phyloP scores from a whole-genome alignment of 352 stramenopile genomes.

The Globisporangium abappressorium region DNA sequence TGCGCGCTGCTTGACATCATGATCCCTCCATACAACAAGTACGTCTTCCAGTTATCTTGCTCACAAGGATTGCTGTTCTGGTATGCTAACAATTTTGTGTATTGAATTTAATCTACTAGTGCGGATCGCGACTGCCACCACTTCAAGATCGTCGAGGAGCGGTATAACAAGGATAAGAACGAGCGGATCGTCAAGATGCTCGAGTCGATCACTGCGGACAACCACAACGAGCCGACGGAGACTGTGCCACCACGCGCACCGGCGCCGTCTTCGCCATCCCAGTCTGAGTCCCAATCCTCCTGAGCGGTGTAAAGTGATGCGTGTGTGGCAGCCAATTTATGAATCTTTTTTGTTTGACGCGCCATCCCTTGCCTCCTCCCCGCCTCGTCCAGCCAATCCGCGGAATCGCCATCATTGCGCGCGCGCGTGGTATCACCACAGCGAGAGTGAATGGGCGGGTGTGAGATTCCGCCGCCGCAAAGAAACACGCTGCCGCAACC shows the following conservation, averaged over 20 bases:
- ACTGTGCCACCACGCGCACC: background rate
- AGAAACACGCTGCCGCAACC: background rate
- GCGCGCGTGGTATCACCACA: background rate
- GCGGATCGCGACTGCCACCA: slow-evolving; percentile 77
- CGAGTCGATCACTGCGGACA: slow-evolving; percentile 63
- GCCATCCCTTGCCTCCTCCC: background rate
- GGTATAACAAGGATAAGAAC: slow-evolving; percentile 36
- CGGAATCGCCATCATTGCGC: background rate
- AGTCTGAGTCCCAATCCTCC: background rate
- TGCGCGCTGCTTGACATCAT: slow-evolving; percentile 83
- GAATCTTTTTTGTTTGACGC: background rate
- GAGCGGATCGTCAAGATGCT: slow-evolving; percentile 70
- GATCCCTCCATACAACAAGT: slow-evolving; percentile 87
- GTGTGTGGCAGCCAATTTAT: slow-evolving; percentile 5
- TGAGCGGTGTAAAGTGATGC: slow-evolving; percentile 2
- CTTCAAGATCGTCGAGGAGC: slow-evolving; percentile 66
- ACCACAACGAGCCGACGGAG: slow-evolving; percentile 48
- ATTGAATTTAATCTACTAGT: slow-evolving; percentile 25
- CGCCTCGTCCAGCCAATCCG: background rate
- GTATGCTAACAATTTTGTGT: slow-evolving; percentile 7
- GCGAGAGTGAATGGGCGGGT: background rate
- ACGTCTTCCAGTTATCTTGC: slow-evolving; percentile 14
- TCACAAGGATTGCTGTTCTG: background rate
- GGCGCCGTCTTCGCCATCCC: background rate
- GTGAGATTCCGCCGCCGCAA: background rate